Conservation (phyloP, 352 stramenopile species). For the Phytophthora vignae region DNA sequence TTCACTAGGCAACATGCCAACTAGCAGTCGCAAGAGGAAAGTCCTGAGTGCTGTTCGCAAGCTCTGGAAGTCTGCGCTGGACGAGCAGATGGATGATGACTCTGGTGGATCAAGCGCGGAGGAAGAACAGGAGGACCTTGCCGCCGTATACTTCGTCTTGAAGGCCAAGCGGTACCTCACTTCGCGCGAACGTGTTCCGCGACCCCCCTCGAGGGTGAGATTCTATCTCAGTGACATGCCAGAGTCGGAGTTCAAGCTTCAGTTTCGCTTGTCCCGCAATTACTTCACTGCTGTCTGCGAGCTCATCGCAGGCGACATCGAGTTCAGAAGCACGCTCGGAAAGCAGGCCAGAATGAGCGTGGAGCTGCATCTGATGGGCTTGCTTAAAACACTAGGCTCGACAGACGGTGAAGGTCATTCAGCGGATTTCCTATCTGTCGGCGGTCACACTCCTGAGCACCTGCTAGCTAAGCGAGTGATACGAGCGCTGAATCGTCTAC, state of each 20-base stretch:
- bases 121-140: neutral
- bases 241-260: neutral
- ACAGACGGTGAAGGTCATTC: too few species aligned
- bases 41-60: neutral
- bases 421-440: too few species aligned
- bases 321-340: too few species aligned
- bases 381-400: too few species aligned
- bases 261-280: neutral
- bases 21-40: neutral
- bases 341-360: too few species aligned
- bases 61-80: neutral
- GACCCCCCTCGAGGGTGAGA: neutral
- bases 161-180: neutral
- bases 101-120: neutral
- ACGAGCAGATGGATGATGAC: neutral
- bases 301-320: too few species aligned
- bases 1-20: neutral
- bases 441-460: too few species aligned
- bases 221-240: neutral
- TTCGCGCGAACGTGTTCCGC: neutral
- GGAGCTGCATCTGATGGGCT: too few species aligned
- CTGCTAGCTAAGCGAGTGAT: too few species aligned
- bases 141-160: neutral
- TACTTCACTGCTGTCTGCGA: neutral
- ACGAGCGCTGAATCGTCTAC: neutral